Evolutionary conservation across 805 yeast species (phyloP).

Genomic region (Lipomyces chichibuensis): DNA sequence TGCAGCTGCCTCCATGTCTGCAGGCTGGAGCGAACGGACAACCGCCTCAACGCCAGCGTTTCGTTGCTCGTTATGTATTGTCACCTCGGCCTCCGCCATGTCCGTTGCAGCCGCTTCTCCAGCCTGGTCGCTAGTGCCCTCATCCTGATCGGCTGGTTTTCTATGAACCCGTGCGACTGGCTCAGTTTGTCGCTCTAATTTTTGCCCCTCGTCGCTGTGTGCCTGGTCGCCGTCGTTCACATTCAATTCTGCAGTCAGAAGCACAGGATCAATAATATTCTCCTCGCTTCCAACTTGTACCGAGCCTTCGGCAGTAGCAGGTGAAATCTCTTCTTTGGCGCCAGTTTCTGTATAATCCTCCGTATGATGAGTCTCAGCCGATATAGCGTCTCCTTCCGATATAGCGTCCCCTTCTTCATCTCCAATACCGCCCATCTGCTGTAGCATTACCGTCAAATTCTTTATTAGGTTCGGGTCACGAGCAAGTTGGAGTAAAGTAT

Average conservation of each 20-base stretch:
- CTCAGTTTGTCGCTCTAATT: background rate
- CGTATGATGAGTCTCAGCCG: background rate
- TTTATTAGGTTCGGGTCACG: conserved; percentile 39
- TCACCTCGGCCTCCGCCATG: background rate
- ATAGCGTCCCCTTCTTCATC: background rate
- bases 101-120: background rate
- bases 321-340: background rate
- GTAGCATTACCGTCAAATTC: conserved; percentile 36
- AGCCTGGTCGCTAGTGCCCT: background rate
- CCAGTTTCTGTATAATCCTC: background rate
- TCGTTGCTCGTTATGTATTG: background rate
- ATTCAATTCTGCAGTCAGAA: background rate
- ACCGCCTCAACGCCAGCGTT: background rate
- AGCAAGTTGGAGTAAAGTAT: conserved; percentile 38
- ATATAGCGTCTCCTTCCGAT: background rate
- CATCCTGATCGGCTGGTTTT: background rate
- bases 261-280: background rate
- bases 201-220: background rate
- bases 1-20: background rate
- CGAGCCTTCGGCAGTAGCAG: background rate
- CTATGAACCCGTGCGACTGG: background rate
- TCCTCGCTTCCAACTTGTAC: background rate
- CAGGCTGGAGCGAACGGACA: background rate
- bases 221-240: background rate
- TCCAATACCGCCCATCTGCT: conserved; percentile 29